phyloP scores from a whole-genome alignment of 768 basidiomycete genomes.

The Inosperma sp. region DNA sequence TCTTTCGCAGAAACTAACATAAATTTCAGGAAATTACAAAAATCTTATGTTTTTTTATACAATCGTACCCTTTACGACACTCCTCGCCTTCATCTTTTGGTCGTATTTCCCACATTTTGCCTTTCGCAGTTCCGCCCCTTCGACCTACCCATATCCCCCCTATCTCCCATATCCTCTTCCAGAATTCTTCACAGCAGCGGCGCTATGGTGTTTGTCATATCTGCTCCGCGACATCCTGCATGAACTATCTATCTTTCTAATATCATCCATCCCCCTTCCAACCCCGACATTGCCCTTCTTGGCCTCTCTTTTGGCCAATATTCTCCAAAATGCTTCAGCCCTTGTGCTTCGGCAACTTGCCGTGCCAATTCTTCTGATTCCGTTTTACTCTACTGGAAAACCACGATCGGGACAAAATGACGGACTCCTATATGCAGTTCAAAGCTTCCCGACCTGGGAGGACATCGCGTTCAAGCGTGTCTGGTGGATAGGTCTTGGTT shows the following conservation, averaged over 20 bases:
- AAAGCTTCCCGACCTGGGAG: constrained; percentile 46
- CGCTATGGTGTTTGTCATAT: constrained; percentile 59
- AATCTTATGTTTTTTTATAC: constrained; percentile 52
- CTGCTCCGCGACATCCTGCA: constrained; percentile 48
- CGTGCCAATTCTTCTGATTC: constrained; percentile 49
- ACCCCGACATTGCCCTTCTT: constrained; percentile 25
- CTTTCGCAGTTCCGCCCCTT: constrained; percentile 40
- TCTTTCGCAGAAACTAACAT: constrained; percentile 10
- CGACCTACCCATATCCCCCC: constrained; percentile 46
- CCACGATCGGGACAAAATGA: constrained; percentile 1
- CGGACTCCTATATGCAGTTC: constrained; percentile 11
- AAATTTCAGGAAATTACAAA: constrained; percentile 54
- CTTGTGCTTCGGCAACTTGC: constrained; percentile 52
- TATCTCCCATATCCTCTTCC: constrained; percentile 60
- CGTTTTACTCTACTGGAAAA: constrained; percentile 36
- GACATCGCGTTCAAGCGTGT: constrained; percentile 58
- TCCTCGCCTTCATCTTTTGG: constrained; percentile 46
- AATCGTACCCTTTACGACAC: constrained; percentile 52
- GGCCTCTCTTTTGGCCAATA: constrained; percentile 35
- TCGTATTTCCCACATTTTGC: constrained; percentile 46
- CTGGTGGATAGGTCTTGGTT: constrained; percentile 77
- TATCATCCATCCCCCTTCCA: constrained; percentile 26
- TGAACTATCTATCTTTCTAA: constrained; percentile 22
- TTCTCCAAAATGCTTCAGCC: constrained; percentile 47
- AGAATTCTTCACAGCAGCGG: constrained; percentile 56